Percentiles rank a stretch among this genome's conserved stretches.
These are phyloP conservation scores for Elsinoe australis DNA, from an alignment of 2,329 filamentous ascomycete genomes.

Conservation along the genomic window DNA sequence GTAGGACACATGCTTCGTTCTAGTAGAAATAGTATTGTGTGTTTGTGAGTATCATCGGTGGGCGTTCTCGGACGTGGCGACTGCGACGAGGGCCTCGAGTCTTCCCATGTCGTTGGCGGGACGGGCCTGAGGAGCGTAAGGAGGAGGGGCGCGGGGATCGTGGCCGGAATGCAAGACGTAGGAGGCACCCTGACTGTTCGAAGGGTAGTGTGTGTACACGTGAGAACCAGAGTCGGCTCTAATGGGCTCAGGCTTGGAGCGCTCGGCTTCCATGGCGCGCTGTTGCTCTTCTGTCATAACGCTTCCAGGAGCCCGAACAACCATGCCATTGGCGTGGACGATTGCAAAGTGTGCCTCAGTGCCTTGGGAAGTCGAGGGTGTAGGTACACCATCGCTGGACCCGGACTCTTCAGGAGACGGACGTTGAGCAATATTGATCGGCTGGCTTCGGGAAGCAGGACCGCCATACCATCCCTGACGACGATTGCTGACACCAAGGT, in stretches of 20 bases:
- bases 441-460: slow-evolving; percentile 32
- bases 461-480: slow-evolving; percentile 67
- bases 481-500: slow-evolving; percentile 50
- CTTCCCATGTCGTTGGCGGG: slow-evolving; percentile 46
- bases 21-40: background rate
- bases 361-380: slow-evolving; percentile 43
- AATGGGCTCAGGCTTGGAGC: slow-evolving; percentile 26
- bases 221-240: slow-evolving; percentile 31
- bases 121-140: slow-evolving; percentile 28
- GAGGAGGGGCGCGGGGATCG: slow-evolving; percentile 25
- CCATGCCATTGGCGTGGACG: slow-evolving; percentile 42
- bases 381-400: slow-evolving; percentile 48
- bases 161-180: slow-evolving; percentile 31
- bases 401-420: slow-evolving; percentile 50
- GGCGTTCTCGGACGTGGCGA: slow-evolving; percentile 51
- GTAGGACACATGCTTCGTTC: too few species aligned
- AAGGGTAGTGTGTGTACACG: slow-evolving; percentile 23
- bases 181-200: slow-evolving; percentile 12
- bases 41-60: background rate
- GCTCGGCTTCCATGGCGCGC: slow-evolving; percentile 30
- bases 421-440: slow-evolving; percentile 31
- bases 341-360: slow-evolving; percentile 48
- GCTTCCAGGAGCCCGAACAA: slow-evolving; percentile 34
- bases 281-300: slow-evolving; percentile 35
- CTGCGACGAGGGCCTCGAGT: slow-evolving; percentile 57